Evolutionary conservation across 1,139 yeast species (phyloP).

Genomic region (Debaryomycetaceae sp.): DNA sequence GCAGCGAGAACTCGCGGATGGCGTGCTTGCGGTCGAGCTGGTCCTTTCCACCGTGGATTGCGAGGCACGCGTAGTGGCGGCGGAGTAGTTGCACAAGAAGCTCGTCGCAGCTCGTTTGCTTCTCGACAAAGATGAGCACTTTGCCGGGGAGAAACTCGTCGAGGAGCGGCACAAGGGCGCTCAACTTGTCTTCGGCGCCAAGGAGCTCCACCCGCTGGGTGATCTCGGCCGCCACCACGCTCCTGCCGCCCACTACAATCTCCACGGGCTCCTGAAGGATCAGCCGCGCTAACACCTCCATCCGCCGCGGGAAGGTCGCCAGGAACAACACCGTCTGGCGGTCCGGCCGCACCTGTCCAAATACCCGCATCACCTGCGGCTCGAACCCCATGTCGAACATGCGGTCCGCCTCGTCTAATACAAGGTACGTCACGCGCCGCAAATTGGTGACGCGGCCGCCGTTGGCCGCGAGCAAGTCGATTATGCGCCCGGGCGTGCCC

Average conservation of each 20-base stretch:
- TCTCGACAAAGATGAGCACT: slow-evolving; percentile 77
- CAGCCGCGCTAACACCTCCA: slow-evolving; percentile 70
- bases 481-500: slow-evolving; percentile 94
- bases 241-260: slow-evolving; percentile 76
- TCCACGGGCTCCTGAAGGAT: slow-evolving; percentile 63
- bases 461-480: slow-evolving; percentile 83
- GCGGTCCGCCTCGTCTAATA: slow-evolving; percentile 94
- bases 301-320: slow-evolving; percentile 85
- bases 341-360: slow-evolving; percentile 77
- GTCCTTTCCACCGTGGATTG: slow-evolving; percentile 92
- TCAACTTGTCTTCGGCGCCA: slow-evolving; percentile 49
- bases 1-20: slow-evolving; percentile 59
- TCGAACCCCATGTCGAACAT: slow-evolving; percentile 98
- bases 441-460: slow-evolving; percentile 73
- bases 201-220: slow-evolving; percentile 67
- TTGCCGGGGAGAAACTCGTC: slow-evolving; percentile 42
- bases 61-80: slow-evolving; percentile 54
- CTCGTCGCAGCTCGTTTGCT: slow-evolving; percentile 77
- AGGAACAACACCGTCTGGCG: slow-evolving; percentile 90
- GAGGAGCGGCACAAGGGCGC: slow-evolving; percentile 49
- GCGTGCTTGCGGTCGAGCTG: slow-evolving; percentile 80
- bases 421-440: slow-evolving; percentile 69
- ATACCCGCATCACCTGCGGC: slow-evolving; percentile 86
- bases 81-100: slow-evolving; percentile 54
- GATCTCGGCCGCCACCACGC: slow-evolving; percentile 80